phyloP scores from a whole-genome alignment of 345 rosid species.

The Geranium rotundifolium region DNA sequence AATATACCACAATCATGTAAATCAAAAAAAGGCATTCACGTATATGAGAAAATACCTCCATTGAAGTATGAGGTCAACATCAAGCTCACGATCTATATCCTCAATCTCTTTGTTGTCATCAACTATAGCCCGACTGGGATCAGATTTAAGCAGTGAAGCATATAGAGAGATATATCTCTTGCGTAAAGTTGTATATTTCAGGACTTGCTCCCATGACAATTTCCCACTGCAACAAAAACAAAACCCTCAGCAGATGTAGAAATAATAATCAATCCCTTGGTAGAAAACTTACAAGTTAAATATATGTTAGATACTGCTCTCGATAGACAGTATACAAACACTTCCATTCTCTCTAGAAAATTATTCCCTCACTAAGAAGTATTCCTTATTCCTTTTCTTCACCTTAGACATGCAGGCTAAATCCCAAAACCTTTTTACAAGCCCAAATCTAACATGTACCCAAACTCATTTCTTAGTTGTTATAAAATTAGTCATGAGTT shows the following conservation, averaged over 20 bases:
- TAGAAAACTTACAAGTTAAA: no score
- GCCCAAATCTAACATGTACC: not conserved
- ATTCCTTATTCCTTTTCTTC: not conserved
- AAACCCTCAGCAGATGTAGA: slow-evolving; percentile 17
- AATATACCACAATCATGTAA: not conserved
- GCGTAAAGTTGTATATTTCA: slow-evolving; percentile 61
- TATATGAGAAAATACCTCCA: slow-evolving; percentile 58
- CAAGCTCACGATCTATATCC: slow-evolving; percentile 77
- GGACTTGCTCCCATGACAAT: slow-evolving; percentile 85
- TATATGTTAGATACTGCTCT: not conserved
- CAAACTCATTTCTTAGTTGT: not conserved
- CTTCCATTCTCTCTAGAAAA: no score
- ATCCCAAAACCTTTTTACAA: not conserved
- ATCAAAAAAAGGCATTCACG: not conserved
- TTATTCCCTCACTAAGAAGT: not conserved
- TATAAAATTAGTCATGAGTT: not conserved
- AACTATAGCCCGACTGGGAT: slow-evolving; percentile 39
- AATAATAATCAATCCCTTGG: not conserved
- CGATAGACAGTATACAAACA: not conserved
- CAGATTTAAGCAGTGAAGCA: slow-evolving; percentile 84
- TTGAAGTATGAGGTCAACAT: slow-evolving; percentile 80
- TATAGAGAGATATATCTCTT: slow-evolving; percentile 80
- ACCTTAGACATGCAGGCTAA: not conserved
- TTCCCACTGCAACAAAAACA: slow-evolving; percentile 67
- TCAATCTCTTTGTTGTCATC: slow-evolving; percentile 75